Conservation (phyloP, 2,329 filamentous ascomycete genomes). For the Fusarium coffeatum region DNA sequence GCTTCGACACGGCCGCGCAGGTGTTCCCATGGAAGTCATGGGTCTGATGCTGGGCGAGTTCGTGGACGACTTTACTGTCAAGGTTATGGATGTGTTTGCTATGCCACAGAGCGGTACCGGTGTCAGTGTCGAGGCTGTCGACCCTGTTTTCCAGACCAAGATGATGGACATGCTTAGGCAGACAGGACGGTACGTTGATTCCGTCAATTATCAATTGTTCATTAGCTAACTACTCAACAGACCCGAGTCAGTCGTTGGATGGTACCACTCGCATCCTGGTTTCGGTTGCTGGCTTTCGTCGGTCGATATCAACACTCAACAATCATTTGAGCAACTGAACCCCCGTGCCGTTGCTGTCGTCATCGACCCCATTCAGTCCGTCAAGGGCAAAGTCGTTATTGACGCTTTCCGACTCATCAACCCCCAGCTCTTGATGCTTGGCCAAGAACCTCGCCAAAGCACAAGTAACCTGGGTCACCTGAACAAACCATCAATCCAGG, state of each 20-base stretch:
- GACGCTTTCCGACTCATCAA: constrained; percentile 99
- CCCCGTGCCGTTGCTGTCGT: constrained; percentile 97
- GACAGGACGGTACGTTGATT: constrained; percentile 81
- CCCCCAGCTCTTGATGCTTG: constrained; percentile 96
- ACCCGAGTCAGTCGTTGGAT: constrained; percentile 96
- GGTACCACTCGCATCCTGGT: constrained; percentile 99
- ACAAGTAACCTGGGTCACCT: constrained; percentile 97
- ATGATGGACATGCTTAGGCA: constrained; percentile 99
- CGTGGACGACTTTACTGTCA: constrained; percentile 98
- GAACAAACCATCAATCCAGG: constrained; percentile 99
- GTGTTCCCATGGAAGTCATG: constrained; percentile 99
- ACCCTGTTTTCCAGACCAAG: constrained; percentile 98
- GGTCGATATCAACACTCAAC: constrained; percentile 99
- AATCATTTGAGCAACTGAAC: constrained; percentile 99
- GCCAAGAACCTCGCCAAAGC: constrained; percentile 96
- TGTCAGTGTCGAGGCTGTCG: constrained; percentile 97
- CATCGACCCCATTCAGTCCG: constrained; percentile 97
- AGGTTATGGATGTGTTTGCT: constrained; percentile 97
- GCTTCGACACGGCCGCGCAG: constrained; percentile 95
- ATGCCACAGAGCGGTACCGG: constrained; percentile 99
- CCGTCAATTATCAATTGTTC: not conserved
- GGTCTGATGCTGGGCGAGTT: constrained; percentile 99
- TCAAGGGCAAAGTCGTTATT: constrained; percentile 99
- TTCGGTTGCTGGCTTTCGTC: constrained; percentile 99
- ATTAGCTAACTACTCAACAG: constrained; percentile 58